phyloP scores from a whole-genome alignment of 163 green algal genomes.

The Volvox carteri region DNA sequence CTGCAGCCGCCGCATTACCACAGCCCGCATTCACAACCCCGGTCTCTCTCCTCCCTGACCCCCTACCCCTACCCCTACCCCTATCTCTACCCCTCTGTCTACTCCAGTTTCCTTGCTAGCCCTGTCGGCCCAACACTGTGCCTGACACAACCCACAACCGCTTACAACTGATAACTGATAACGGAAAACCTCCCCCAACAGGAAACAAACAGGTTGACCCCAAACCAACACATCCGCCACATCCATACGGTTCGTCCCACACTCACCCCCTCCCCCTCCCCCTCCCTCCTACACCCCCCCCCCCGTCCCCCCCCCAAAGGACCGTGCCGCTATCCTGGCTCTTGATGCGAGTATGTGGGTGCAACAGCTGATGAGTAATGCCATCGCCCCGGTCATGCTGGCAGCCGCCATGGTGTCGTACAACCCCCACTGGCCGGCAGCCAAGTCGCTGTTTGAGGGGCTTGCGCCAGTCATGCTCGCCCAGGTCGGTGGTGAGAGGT shows the following conservation, averaged over 20 bases:
- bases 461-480: slow-evolving; percentile 25
- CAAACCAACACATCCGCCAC: background rate
- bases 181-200: too few species aligned
- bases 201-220: too few species aligned
- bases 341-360: background rate
- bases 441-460: background rate
- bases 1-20: too few species aligned
- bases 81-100: too few species aligned
- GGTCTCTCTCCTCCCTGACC: too few species aligned
- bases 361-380: background rate
- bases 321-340: slow-evolving; percentile 10
- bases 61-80: too few species aligned
- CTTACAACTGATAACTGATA: too few species aligned
- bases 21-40: too few species aligned
- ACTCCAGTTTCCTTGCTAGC: too few species aligned
- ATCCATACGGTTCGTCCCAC: background rate
- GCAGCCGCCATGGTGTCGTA: slow-evolving; percentile 17
- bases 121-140: too few species aligned
- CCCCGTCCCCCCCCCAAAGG: background rate
- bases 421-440: background rate
- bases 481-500: slow-evolving; percentile 8
- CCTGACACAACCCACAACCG: too few species aligned
- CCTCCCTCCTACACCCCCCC: background rate
- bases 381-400: background rate
- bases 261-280: background rate